Conservation (phyloP, 75 land plant species). For the Isoetes taiwanensis region DNA sequence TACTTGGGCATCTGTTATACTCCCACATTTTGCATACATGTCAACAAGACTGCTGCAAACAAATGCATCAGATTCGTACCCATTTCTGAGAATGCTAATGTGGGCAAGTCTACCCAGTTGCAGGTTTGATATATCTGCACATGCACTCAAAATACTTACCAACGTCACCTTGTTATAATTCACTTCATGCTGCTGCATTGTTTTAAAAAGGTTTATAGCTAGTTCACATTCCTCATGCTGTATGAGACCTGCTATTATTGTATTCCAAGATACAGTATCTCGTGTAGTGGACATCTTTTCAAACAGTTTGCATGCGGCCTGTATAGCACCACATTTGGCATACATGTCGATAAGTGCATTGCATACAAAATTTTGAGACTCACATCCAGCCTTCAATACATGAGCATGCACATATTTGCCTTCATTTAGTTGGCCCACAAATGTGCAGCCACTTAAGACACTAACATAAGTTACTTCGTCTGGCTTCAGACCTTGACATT, state of each 20-base stretch:
- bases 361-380: constrained; percentile 7
- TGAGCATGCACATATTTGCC: constrained; percentile 9
- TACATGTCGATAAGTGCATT: constrained; percentile 16
- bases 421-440: neutral
- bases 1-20: too few relatives aligned
- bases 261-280: constrained; percentile 8
- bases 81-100: too few relatives aligned
- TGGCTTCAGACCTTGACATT: neutral
- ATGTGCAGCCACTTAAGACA: neutral
- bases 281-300: neutral
- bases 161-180: neutral
- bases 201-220: neutral
- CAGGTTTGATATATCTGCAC: neutral
- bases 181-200: neutral
- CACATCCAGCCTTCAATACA: neutral
- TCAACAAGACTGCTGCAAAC: too few relatives aligned
- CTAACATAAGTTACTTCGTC: neutral
- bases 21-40: too few relatives aligned
- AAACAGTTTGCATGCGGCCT: neutral
- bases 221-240: neutral
- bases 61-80: too few relatives aligned
- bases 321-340: constrained; percentile 7
- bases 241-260: constrained; percentile 3
- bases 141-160: neutral
- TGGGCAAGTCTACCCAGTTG: neutral